These are phyloP conservation scores for Podospora comata DNA, from an alignment of 495 filamentous ascomycete genomes.

Conservation along the genomic window DNA sequence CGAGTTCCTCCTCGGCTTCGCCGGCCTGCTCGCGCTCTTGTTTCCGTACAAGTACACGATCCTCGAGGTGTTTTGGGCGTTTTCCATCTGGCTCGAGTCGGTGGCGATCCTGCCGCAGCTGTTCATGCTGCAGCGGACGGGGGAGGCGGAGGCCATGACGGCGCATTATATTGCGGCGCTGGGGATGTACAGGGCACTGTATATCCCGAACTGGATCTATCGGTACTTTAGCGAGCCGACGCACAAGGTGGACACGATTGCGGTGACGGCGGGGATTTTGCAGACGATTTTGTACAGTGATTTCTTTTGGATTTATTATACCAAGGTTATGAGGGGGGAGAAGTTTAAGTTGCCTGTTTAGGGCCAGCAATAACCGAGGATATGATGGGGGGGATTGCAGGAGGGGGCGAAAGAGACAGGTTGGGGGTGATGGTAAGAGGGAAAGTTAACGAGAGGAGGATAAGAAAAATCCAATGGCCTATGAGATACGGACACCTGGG, in stretches of 20 bases:
- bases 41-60: constrained; percentile 75
- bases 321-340: constrained; percentile 84
- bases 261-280: constrained; percentile 79
- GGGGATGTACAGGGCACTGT: constrained; percentile 83
- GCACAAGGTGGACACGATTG: constrained; percentile 72
- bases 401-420: not conserved
- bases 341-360: constrained; percentile 85
- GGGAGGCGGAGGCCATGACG: constrained; percentile 96
- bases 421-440: no score
- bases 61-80: constrained; percentile 86
- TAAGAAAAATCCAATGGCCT: not conserved
- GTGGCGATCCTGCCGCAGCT: constrained; percentile 96
- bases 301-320: constrained; percentile 99
- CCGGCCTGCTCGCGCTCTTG: constrained; percentile 72
- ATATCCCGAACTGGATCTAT: constrained; percentile 98
- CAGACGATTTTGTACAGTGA: constrained; percentile 96
- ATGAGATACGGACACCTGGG: no score
- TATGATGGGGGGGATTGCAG: not conserved
- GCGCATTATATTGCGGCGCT: constrained; percentile 98
- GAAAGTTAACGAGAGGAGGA: not conserved
- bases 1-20: constrained; percentile 81
- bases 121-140: constrained; percentile 96
- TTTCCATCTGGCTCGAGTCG: constrained; percentile 94
- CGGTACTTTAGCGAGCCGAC: constrained; percentile 69
- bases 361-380: constrained; percentile 9